Conservation (phyloP, 2,329 filamentous ascomycete genomes). For the Pyrenochaeta sp. region DNA sequence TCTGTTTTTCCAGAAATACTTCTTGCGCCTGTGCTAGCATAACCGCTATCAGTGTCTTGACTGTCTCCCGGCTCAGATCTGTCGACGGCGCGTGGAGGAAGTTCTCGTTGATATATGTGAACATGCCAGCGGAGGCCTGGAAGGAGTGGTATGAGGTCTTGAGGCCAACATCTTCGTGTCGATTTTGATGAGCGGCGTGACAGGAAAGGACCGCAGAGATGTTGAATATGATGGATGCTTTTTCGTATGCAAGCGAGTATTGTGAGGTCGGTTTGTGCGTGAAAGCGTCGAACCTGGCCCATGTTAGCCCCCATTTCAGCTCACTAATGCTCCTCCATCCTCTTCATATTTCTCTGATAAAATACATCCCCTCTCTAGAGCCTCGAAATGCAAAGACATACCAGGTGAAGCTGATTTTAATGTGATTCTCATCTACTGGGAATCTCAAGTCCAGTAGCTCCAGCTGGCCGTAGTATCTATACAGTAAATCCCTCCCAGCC, state of each 20-base stretch:
- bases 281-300: slow-evolving; percentile 95
- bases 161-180: slow-evolving; percentile 88
- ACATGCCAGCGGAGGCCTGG: slow-evolving; percentile 98
- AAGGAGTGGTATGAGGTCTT: slow-evolving; percentile 99
- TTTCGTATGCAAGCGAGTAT: slow-evolving; percentile 96
- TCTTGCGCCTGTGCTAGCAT: slow-evolving; percentile 97
- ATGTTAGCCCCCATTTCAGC: slow-evolving; percentile 26
- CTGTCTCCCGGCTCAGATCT: slow-evolving; percentile 93
- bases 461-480: slow-evolving; percentile 96
- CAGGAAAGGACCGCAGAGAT: slow-evolving; percentile 97
- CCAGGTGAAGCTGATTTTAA: slow-evolving; percentile 99
- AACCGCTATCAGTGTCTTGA: slow-evolving; percentile 91
- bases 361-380: not conserved
- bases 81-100: slow-evolving; percentile 96
- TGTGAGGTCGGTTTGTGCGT: slow-evolving; percentile 97
- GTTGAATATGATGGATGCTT: slow-evolving; percentile 99
- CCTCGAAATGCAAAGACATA: slow-evolving; percentile 53
- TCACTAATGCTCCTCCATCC: not conserved
- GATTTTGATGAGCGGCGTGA: slow-evolving; percentile 91
- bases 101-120: slow-evolving; percentile 99
- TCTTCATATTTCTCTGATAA: not conserved
- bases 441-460: slow-evolving; percentile 94
- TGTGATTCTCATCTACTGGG: slow-evolving; percentile 97
- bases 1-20: slow-evolving; percentile 96
- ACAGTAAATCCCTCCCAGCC: slow-evolving; percentile 89